A percentile compares a stretch with the other conserved stretches of the same genome.
phyloP scores from a whole-genome alignment of 768 basidiomycete species.

The Strobilomyces confusus region DNA sequence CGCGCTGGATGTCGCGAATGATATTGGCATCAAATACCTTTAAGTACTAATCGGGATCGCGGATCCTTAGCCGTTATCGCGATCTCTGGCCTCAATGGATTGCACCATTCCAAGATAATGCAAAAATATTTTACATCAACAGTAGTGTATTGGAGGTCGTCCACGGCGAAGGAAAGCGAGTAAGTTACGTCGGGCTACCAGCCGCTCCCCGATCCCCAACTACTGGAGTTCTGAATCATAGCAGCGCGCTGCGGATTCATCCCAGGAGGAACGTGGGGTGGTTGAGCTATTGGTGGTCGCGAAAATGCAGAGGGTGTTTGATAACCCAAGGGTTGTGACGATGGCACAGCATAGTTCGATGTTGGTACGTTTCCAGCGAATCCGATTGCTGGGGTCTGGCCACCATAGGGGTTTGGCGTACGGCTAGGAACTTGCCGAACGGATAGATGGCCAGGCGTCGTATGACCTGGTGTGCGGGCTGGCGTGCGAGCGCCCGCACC shows the following conservation, averaged over 20 bases:
- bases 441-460: constrained; percentile 80
- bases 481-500: constrained; percentile 73
- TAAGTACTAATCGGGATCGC: neutral
- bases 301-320: constrained; percentile 35
- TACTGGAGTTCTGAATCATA: constrained; percentile 50
- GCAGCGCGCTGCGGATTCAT: constrained; percentile 68
- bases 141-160: constrained; percentile 17
- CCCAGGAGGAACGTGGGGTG: constrained; percentile 47
- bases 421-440: constrained; percentile 61
- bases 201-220: constrained; percentile 32
- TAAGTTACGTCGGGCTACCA: constrained; percentile 27
- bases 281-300: constrained; percentile 41
- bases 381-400: constrained; percentile 33
- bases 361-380: constrained; percentile 27
- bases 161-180: constrained; percentile 16
- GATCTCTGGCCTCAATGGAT: constrained; percentile 3
- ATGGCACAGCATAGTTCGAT: constrained; percentile 28
- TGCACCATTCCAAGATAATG: constrained; percentile 21
- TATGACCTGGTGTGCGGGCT: constrained; percentile 64
- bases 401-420: constrained; percentile 78
- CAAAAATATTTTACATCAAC: constrained; percentile 28
- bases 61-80: neutral
- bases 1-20: no score
- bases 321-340: constrained; percentile 39
- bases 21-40: neutral